Evolutionary conservation across 2,329 filamentous ascomycete genomes (phyloP), one percentile per base, ranked within the genome.

Genomic region (Microascus cirrosus): DNA sequence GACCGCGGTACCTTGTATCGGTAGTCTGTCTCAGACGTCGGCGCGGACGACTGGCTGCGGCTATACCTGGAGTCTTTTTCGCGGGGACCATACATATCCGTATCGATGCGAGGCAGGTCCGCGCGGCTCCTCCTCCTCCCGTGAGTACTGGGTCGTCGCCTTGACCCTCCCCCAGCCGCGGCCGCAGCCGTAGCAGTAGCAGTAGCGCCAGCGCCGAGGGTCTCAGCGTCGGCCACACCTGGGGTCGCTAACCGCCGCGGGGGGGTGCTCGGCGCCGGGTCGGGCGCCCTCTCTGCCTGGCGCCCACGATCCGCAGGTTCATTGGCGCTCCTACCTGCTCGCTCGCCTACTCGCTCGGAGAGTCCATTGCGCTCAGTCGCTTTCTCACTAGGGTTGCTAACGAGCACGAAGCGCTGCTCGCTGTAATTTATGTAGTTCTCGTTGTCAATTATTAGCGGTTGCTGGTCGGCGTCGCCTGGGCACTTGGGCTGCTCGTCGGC

Each of bases 381-480:
- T 7, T 45, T n/a, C 39, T n/a, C n/a, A 18, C 45, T 20, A 20
- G 45, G 45, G 11, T 50, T 22, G 12, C 20, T 24, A 24, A 51
- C 36, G 7, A 55, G 39, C 24, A 55, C 52, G 39, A 53, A 50
- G 45, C 85, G 80, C 42, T 82, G 78, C 66, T 90, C 86, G 4
- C 78, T 76, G 62, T 83, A 83, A 64, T 77, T 68, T 59, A 32
- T 53, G 20, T 54, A 58, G 34, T 28, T 11, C 13, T 53, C 36
- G 55, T 82, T 80, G 58, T 86, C 83, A 58, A 86, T 71, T 25
- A 92, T 74, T 54, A 91, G 74, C 13, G 83, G 84, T 28, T 84
- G 72, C 65, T 92, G 88, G 56, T 91, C 85, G 59, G 86, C 70
- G 6, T 81, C 79, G 45, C 88, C 88, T 59, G 81, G 80, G 59